A percentile compares a stretch with the other conserved stretches of the same genome.
Conservation (phyloP, 2,329 filamentous ascomycete genomes). For the Stachybotrys echinatus region DNA sequence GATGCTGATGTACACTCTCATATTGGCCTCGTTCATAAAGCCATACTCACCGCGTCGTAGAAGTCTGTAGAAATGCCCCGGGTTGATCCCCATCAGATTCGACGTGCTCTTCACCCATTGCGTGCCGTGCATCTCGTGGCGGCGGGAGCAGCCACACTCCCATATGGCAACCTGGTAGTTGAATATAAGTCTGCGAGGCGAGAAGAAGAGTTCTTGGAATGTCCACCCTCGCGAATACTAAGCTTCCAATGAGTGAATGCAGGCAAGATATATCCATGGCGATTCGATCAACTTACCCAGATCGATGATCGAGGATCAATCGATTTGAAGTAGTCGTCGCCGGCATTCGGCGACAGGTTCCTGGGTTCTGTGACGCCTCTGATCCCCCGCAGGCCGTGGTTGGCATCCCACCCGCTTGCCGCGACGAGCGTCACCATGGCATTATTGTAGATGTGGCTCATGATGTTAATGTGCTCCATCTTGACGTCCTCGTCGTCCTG, state of each 20-base stretch:
- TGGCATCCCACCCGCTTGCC: conserved; percentile 1
- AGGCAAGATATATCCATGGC: background rate
- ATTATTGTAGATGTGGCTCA: conserved; percentile 5
- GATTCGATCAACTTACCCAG: background rate
- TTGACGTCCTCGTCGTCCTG: conserved; percentile 5
- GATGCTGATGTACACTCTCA: background rate
- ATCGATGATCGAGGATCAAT: background rate
- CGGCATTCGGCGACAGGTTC: background rate
- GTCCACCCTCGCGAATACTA: conserved; percentile 7
- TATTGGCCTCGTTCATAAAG: background rate
- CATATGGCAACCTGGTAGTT: background rate
- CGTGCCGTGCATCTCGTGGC: background rate
- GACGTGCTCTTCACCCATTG: background rate
- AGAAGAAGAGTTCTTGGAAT: conserved; percentile 7
- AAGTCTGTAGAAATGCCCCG: background rate
- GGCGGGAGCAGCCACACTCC: background rate
- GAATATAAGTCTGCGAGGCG: conserved; percentile 4
- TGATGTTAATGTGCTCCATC: conserved; percentile 3
- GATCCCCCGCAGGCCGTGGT: conserved; percentile 1
- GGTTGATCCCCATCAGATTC: background rate
- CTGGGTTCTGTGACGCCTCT: conserved; percentile 3
- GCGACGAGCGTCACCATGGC: conserved; percentile 1
- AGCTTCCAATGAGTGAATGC: background rate
- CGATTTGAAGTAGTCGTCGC: background rate
- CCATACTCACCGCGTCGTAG: background rate